Base-by-base conservation (phyloP, 78 protist species). In the Anaeramoeba flamelloides region DNA sequence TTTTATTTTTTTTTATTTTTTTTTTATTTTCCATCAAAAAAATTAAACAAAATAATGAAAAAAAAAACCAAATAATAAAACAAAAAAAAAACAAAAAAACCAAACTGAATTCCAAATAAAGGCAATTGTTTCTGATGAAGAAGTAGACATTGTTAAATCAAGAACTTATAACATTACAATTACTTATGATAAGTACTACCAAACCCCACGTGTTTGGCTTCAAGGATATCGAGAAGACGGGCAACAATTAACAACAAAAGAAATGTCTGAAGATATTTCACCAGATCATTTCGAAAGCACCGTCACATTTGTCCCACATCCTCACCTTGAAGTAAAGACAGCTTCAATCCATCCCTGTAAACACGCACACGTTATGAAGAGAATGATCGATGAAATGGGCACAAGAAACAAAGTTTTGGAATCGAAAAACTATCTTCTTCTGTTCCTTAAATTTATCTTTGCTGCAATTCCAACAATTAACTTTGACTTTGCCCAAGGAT, bases 381-480 rank as follows among this genome's bases (percentile, higher is more conserved):
- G 39, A 39, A 12, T 76, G 78, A 76, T 76, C 17, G 78, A 76
- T 33, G 87, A 85, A n/a, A n/a, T n/a, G n/a, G 77, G 37, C 87
- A 94, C 36, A 65, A 79, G 32, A 64, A 80, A 31, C 87, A 84
- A 77, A 85, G 39, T 1, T n/a, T n/a, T n/a, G n/a, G 26, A 12
- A 12, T 22, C 79, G 30, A 78, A 81, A 3, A 79, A 81, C 2
- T 85, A 85, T 85, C 65, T 94, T 12, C 84, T 91, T 86, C 82
- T 91, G 36, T 92, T 94, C 86, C 87, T 93, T 40, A 95, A 95
- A 87, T 95, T 95, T 79, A 86, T 95, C 38, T 82, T 88, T 32
- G 37, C 90, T 36, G 95, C 92, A 36, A 90, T 92, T 37, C 98
- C 98, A 40, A 95, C 97, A 39, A 94, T 95, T 34, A 93, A 93